Conservation (phyloP, 345 rosid species). For the Dovyalis caffra region DNA sequence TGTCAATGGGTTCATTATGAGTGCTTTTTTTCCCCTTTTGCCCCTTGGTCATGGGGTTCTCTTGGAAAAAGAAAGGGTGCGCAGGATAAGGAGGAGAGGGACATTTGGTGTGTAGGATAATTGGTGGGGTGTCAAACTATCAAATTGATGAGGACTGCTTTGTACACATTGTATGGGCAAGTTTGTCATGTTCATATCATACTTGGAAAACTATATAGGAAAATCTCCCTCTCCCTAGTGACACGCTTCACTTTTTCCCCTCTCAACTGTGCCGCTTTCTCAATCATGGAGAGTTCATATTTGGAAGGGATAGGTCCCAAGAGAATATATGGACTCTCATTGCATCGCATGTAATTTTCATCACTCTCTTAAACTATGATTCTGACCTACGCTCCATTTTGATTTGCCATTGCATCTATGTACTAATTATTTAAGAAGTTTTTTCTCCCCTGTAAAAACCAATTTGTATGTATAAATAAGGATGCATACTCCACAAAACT, state of each 20-base stretch:
- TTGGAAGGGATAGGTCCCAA: background rate
- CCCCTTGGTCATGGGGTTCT: slow-evolving; percentile 8
- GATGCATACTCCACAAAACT: no score
- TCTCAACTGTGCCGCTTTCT: background rate
- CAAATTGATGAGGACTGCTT: slow-evolving; percentile 45
- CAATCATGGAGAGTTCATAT: background rate
- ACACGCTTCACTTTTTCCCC: background rate
- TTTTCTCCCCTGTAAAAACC: no score
- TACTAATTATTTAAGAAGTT: no score
- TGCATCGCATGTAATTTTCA: background rate
- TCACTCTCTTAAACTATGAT: background rate
- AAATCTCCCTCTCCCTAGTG: background rate
- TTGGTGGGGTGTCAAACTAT: slow-evolving; percentile 30
- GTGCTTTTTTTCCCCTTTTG: slow-evolving; percentile 7
- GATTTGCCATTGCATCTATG: no score
- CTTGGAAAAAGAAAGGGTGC: slow-evolving; percentile 19
- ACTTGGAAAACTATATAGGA: background rate
- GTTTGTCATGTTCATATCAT: slow-evolving; percentile 17
- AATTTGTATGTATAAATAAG: no score
- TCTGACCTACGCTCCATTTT: background rate
- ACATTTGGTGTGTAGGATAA: slow-evolving; percentile 17
- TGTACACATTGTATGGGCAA: slow-evolving; percentile 17
- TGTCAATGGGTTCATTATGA: slow-evolving; percentile 14
- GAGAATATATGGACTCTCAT: background rate
- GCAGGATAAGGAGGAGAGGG: slow-evolving; percentile 39